These are phyloP conservation scores for Suillus plorans DNA, from an alignment of 768 basidiomycete genomes.

Conservation along the genomic window DNA sequence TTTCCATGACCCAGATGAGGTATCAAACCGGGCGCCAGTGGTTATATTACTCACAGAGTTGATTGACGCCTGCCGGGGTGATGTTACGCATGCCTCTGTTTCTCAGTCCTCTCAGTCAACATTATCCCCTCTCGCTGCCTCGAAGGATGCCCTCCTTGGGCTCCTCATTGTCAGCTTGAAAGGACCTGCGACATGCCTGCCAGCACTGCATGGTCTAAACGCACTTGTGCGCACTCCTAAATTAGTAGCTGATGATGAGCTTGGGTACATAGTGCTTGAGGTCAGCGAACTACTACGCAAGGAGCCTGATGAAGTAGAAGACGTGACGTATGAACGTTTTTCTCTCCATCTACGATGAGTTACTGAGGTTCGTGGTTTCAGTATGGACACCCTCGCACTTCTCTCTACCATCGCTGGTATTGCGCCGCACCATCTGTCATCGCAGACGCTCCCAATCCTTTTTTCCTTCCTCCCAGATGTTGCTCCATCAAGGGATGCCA, in stretches of 20 bases:
- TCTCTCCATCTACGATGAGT: not conserved
- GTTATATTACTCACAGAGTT: slow-evolving; percentile 68
- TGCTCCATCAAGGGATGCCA: slow-evolving; percentile 55
- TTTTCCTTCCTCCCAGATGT: slow-evolving; percentile 72
- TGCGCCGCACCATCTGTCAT: slow-evolving; percentile 65
- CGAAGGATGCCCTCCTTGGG: slow-evolving; percentile 77
- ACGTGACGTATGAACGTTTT: slow-evolving; percentile 43
- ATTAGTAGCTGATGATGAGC: slow-evolving; percentile 70
- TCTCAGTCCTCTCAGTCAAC: slow-evolving; percentile 17
- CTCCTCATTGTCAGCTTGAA: slow-evolving; percentile 60
- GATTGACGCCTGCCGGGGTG: slow-evolving; percentile 52
- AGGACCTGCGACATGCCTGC: slow-evolving; percentile 45
- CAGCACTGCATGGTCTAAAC: slow-evolving; percentile 66
- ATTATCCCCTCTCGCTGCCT: slow-evolving; percentile 47
- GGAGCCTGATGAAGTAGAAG: slow-evolving; percentile 51
- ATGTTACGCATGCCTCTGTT: slow-evolving; percentile 24
- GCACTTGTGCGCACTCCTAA: slow-evolving; percentile 62
- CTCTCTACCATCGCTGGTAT: slow-evolving; percentile 59
- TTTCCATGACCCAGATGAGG: slow-evolving; percentile 72
- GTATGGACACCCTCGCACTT: slow-evolving; percentile 59
- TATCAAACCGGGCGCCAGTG: slow-evolving; percentile 62
- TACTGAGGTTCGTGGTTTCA: slow-evolving; percentile 26
- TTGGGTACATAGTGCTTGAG: slow-evolving; percentile 76
- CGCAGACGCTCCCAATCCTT: slow-evolving; percentile 77
- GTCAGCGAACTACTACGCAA: slow-evolving; percentile 63